phyloP scores from a whole-genome alignment of 192 early-diverging fungal species.

The Chytriomyces confervae region DNA sequence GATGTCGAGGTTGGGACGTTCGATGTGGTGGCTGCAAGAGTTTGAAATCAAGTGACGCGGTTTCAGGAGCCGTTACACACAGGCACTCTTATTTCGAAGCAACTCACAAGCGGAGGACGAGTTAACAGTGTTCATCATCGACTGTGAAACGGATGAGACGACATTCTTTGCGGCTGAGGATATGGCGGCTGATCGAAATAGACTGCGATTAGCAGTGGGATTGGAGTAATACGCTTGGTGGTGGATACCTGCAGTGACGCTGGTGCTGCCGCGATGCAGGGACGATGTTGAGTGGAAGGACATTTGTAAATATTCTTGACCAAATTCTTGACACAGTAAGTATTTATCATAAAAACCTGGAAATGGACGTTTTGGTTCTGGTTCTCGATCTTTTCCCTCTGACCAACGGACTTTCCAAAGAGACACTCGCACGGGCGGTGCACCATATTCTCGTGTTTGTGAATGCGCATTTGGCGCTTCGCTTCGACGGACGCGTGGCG shows the following conservation, averaged over 20 bases:
- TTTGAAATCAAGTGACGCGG: too few species aligned
- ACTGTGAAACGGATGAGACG: background rate
- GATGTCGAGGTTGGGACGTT: background rate
- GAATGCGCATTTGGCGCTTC: conserved; percentile 90
- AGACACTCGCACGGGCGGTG: background rate
- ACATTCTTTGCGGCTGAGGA: background rate
- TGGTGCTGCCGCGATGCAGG: background rate
- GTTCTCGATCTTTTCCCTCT: conserved; percentile 30
- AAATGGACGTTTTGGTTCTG: conserved; percentile 21
- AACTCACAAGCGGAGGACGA: too few species aligned
- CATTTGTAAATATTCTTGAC: background rate
- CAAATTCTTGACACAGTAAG: too few species aligned
- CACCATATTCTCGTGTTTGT: conserved; percentile 70
- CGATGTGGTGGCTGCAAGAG: background rate
- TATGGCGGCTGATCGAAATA: background rate
- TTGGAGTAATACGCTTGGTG: too few species aligned
- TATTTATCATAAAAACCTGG: background rate
- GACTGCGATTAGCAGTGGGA: too few species aligned
- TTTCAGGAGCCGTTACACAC: too few species aligned
- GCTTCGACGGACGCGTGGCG: conserved; percentile 86
- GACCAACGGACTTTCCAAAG: background rate
- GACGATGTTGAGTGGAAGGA: background rate
- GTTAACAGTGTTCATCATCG: too few species aligned
- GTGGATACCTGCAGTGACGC: too few species aligned
- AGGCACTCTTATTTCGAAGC: too few species aligned